Conservation (phyloP, 768 basidiomycete genomes). For the Agaricus subrufescens region DNA sequence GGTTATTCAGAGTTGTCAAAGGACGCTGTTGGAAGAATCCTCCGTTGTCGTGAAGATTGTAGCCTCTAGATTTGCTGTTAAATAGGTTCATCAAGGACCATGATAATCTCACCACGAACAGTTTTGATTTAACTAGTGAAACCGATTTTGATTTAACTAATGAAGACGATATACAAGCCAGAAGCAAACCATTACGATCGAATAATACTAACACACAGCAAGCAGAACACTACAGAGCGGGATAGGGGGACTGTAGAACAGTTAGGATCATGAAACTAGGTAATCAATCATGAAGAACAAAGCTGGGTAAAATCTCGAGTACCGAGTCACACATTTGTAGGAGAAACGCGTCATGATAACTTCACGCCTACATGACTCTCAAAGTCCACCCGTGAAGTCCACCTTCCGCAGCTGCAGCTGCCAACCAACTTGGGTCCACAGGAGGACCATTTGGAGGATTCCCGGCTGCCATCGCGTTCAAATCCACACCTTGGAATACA, state of each 20-base stretch:
- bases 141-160: slow-evolving; percentile 12
- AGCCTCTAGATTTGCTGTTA: slow-evolving; percentile 2
- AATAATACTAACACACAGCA: slow-evolving; percentile 15
- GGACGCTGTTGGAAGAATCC: slow-evolving; percentile 55
- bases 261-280: background rate
- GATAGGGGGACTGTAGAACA: background rate
- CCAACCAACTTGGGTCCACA: slow-evolving; percentile 66
- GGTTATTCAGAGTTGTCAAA: slow-evolving; percentile 59
- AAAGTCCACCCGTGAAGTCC: slow-evolving; percentile 76
- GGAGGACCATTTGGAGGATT: slow-evolving; percentile 41
- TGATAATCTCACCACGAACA: slow-evolving; percentile 5
- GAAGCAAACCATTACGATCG: slow-evolving; percentile 13
- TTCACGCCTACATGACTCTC: slow-evolving; percentile 57
- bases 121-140: slow-evolving; percentile 12
- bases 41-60: slow-evolving; percentile 40
- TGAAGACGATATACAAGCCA: slow-evolving; percentile 19
- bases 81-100: background rate
- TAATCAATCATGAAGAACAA: background rate
- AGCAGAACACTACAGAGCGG: slow-evolving; percentile 8
- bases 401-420: slow-evolving; percentile 57
- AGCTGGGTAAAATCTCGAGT: slow-evolving; percentile 13
- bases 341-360: background rate
- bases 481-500: slow-evolving; percentile 66
- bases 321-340: background rate
- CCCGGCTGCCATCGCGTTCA: slow-evolving; percentile 41